Conservation (phyloP, 75 land plant genomes). For the Sequoiadendron giganteum region DNA sequence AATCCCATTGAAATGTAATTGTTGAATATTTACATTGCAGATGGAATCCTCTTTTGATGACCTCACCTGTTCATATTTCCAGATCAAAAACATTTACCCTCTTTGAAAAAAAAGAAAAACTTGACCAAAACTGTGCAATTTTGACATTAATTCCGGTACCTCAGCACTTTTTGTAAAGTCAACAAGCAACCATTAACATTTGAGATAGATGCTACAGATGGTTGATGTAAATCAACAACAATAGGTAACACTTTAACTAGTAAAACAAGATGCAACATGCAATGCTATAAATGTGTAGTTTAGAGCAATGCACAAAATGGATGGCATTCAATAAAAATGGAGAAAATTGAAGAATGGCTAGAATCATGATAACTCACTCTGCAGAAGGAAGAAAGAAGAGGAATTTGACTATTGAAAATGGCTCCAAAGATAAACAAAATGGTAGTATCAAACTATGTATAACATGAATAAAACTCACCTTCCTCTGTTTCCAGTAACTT, state of each 20-base stretch:
- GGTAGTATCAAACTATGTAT: neutral
- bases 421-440: neutral
- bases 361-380: neutral
- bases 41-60: too few relatives aligned
- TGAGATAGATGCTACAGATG: neutral
- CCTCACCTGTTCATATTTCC: too few relatives aligned
- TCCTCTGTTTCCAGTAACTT: neutral
- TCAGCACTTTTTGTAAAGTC: slow-evolving; percentile 40
- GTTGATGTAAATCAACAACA: neutral
- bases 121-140: slow-evolving; percentile 54
- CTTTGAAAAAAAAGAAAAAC: too few relatives aligned
- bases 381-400: neutral
- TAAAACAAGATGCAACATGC: neutral
- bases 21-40: too few relatives aligned
- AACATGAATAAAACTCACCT: neutral
- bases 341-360: neutral
- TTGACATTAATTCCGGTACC: slow-evolving; percentile 38
- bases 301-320: neutral
- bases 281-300: neutral
- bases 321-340: neutral
- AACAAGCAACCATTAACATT: slow-evolving; percentile 1
- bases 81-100: too few relatives aligned
- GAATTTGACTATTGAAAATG: neutral
- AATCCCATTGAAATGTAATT: too few relatives aligned
- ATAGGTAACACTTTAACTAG: neutral